Percentiles rank a stretch among this genome's conserved stretches.
Evolutionary conservation across 257 asterid genomes (phyloP).

Genomic region (Scutellaria barbata): DNA sequence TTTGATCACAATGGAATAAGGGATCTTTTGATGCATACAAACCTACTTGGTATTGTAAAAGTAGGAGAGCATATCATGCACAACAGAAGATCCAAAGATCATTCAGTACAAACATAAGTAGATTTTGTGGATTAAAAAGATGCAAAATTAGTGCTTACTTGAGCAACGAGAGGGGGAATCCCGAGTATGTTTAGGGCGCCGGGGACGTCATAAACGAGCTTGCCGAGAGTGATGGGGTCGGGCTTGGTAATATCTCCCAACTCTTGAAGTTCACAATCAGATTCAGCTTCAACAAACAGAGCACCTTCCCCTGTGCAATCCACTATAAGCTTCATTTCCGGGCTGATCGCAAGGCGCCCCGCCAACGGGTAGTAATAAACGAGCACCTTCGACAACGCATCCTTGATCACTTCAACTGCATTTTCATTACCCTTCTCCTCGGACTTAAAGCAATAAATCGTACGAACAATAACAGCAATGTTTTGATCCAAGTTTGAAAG

Average conservation of each 20-base stretch:
- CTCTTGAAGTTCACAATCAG: constrained; percentile 57
- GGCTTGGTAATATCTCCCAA: constrained; percentile 81
- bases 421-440: constrained; percentile 59
- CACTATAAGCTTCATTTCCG: constrained; percentile 74
- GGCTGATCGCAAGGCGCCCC: constrained; percentile 67
- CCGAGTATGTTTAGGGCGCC: constrained; percentile 66
- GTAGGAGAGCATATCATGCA: too few species aligned
- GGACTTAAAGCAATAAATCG: constrained; percentile 77
- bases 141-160: constrained; percentile 45
- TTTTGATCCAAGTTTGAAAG: constrained; percentile 88
- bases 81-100: not conserved
- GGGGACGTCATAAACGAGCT: constrained; percentile 86
- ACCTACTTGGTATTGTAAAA: too few species aligned
- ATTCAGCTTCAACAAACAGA: constrained; percentile 85
- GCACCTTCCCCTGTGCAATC: constrained; percentile 87
- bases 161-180: constrained; percentile 88
- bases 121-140: not conserved
- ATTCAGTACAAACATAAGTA: not conserved
- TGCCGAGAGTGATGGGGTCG: constrained; percentile 77
- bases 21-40: too few species aligned
- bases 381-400: constrained; percentile 70
- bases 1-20: too few species aligned
- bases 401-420: constrained; percentile 56
- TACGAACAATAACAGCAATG: constrained; percentile 78
- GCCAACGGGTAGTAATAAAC: constrained; percentile 78